Evolutionary conservation across 768 basidiomycete genomes (phyloP), one percentile per base, ranked within the genome.

Genomic region (Trametes cingulata): DNA sequence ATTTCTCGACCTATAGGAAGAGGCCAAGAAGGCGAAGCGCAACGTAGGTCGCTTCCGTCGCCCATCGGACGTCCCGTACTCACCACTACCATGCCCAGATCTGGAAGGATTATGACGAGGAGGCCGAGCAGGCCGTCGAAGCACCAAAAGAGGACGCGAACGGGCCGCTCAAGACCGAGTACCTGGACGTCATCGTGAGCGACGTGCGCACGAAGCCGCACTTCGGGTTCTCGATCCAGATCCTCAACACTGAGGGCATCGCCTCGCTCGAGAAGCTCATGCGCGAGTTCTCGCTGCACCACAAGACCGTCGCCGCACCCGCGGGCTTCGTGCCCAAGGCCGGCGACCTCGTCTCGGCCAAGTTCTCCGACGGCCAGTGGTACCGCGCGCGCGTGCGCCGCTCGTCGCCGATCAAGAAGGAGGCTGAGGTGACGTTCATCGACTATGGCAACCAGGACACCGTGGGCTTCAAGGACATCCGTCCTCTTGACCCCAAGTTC

Each of bases 401-500:
- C 20, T 77, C 85, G n/a, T 95, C 93, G 45, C 85, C 92, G 4
- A 67, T 91, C 41, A 97, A 95, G 76, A 94, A 90, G 71, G 93
- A 97, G 74, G 95, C 93, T 6, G 93, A 97, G 72, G 88, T 99
- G 35, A 87, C 88, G 8, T 98, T 98, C 76, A 95, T 98, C 66
- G 90, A 93, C 72, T 93, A 96, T 69, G 96, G 96, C 33, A 98
- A 99, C 73, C 91, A 95, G 73, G 94, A 96, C 69, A 90, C 82
- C 1, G 79, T 98, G 12, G 75, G 88, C 4, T 98, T 93, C 74
- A 76, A 83, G n/a, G 78, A 88, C 64, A 86, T 97, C 61, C 84
- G 97, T 22, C 95, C 95, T 3, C 82, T 99, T 48, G 95, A 98
- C 66, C 75, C 86, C 22, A 88, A 88, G 71, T 98, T 98, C 85